Base-by-base conservation (phyloP, 305 asterid genomes). In the Fraxinus ornus region DNA sequence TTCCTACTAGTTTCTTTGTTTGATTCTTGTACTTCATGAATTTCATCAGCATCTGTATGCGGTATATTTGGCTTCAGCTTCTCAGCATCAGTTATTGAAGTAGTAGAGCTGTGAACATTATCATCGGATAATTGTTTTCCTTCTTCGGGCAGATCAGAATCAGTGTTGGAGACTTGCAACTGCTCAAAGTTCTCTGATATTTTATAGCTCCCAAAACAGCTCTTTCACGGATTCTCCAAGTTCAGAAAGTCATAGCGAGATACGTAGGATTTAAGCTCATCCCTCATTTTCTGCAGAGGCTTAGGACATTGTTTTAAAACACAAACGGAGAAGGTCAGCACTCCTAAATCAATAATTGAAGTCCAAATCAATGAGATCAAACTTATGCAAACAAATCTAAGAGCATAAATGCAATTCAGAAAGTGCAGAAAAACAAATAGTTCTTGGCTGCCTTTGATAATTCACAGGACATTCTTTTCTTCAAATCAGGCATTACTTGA, bases 221-320 rank as follows among this genome's bases (percentile, higher is more conserved):
- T 90, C 92, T 79, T 92, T 95, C 86, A 90, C 83, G 5, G 85
- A 66, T 81, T 88, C 97, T 70, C 88, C 92, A n/a, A 88, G 87
- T 62, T 86, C 92, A 12, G 91, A 81, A 70, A 93, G 87, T 84
- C 83, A 82, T 95, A 86, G 7, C 89, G 89, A 7, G 85, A 92
- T 52, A 82, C 87, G 81, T 93, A 95, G 26, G 92, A 82, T 87
- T 87, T 94, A 35, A 95, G 88, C 89, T 93, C 98, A 5, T 94
- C 97, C 70, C 90, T 90, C 86, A 94, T 84, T 81, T 89, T 89
- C 79, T 92, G 96, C 35, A 92, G 86, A 80, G 97, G 97, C 98
- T 94, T 7, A 26, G 17, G 5, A 70, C 28, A 76, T 26, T 44
- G 19, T 30, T 70, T 70, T 28, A 41, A 81, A 82, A 32, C 22